Evolutionary conservation across 108 stramenopile species (phyloP).

Genomic region (Cyclostephanos tholiformis): DNA sequence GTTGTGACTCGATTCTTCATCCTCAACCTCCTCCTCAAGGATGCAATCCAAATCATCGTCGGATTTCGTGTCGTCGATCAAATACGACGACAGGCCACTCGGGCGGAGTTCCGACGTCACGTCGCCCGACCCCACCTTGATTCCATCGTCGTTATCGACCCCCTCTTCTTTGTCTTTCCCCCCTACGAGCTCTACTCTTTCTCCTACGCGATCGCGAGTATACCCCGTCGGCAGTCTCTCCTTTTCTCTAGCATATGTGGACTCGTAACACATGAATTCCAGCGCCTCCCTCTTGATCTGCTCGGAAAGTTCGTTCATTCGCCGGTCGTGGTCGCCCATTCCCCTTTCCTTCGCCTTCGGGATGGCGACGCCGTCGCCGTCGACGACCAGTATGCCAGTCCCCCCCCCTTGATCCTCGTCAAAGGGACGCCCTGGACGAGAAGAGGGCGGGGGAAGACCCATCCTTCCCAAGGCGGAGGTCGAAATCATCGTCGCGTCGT

Average conservation of each 20-base stretch:
- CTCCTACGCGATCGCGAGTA: background rate
- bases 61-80: too few species aligned
- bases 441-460: background rate
- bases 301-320: constrained; percentile 20
- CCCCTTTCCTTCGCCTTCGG: background rate
- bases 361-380: background rate
- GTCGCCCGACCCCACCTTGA: background rate
- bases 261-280: constrained; percentile 28
- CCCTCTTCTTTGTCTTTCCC: background rate
- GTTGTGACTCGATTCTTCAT: background rate
- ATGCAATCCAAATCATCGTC: background rate
- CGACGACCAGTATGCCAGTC: background rate
- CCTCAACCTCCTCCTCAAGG: background rate
- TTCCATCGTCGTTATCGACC: background rate
- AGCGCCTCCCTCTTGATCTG: constrained; percentile 30
- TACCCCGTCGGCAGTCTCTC: background rate
- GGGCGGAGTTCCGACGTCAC: background rate
- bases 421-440: background rate
- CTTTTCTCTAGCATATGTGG: background rate
- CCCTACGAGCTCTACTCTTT: background rate
- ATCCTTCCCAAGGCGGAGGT: background rate
- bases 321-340: background rate
- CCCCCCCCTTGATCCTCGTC: background rate
- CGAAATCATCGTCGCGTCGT: background rate
- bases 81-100: background rate